Conservation (phyloP, 768 basidiomycete species). For the Russula dissimulans region DNA sequence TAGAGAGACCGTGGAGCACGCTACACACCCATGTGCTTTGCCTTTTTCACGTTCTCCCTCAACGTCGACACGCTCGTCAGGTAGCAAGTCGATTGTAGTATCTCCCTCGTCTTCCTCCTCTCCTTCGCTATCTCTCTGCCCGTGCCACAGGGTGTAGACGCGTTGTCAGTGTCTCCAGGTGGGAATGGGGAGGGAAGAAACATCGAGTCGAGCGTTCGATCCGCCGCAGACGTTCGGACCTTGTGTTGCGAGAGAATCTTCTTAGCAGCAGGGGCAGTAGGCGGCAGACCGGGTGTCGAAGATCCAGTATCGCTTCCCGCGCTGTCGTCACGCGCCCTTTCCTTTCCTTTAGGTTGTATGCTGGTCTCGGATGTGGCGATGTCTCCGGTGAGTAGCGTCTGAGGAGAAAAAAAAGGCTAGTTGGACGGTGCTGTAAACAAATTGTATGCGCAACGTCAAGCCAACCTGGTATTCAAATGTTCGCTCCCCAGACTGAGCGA, state of each 20-base stretch:
- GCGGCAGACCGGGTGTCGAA: background rate
- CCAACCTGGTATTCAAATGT: constrained; percentile 64
- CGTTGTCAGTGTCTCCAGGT: constrained; percentile 14
- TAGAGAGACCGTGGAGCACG: background rate
- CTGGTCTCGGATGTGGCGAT: background rate
- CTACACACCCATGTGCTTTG: constrained; percentile 56
- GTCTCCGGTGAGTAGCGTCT: constrained; percentile 60
- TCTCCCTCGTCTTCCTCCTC: constrained; percentile 11
- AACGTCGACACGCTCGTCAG: constrained; percentile 67
- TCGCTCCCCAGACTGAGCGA: constrained; percentile 25
- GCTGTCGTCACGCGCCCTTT: constrained; percentile 7
- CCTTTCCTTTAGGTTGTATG: constrained; percentile 9
- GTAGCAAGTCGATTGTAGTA: constrained; percentile 60
- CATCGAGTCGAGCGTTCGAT: constrained; percentile 94
- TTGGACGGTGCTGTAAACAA: background rate
- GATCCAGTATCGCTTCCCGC: background rate
- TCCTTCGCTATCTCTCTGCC: background rate
- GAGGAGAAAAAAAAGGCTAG: background rate
- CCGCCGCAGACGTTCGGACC: constrained; percentile 79
- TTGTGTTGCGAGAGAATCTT: constrained; percentile 76
- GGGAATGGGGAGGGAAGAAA: constrained; percentile 57
- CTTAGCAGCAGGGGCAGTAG: constrained; percentile 25
- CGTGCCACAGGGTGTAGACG: background rate
- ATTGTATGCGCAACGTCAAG: background rate
- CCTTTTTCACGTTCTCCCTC: constrained; percentile 47